Conservation (phyloP, 1,284 basidiomycete species). For the Xerocomus nothofagi region DNA sequence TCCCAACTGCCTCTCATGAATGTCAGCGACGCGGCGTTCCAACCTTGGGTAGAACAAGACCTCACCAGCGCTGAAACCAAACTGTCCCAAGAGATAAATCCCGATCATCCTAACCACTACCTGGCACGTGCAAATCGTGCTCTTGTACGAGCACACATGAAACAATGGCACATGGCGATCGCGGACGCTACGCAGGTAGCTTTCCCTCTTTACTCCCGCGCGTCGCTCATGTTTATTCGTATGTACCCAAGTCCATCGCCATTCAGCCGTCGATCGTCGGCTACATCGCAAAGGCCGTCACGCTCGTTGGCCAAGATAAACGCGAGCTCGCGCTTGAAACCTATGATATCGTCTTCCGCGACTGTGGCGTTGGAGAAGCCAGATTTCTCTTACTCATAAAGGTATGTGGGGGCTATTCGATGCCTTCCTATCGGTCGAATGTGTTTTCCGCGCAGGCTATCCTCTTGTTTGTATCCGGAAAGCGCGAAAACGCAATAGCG, state of each 20-base stretch:
- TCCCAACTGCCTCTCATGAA: conserved; percentile 10
- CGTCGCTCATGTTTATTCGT: not conserved
- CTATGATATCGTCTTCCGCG: conserved; percentile 11
- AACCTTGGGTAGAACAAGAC: conserved; percentile 10
- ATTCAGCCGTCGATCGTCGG: conserved; percentile 6
- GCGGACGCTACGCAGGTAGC: not conserved
- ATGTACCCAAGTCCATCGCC: conserved; percentile 7
- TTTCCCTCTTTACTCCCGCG: not conserved
- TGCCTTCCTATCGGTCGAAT: too few species aligned
- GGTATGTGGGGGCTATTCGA: not conserved
- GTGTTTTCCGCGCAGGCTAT: conserved; percentile 7
- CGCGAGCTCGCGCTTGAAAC: conserved; percentile 5
- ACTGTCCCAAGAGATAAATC: not conserved
- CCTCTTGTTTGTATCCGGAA: conserved; percentile 12
- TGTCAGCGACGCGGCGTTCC: not conserved
- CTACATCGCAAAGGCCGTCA: conserved; percentile 10
- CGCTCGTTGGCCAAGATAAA: not conserved
- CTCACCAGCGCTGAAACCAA: fast-evolving
- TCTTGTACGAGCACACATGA: not conserved
- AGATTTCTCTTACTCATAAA: conserved; percentile 15
- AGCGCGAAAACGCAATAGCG: conserved; percentile 9
- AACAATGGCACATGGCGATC: not conserved
- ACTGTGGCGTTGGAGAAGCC: conserved; percentile 1
- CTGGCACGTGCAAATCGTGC: conserved; percentile 4
- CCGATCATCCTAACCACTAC: not conserved